Evolutionary conservation across 2,329 filamentous ascomycete species (phyloP).

Genomic region (Penicillium sp.): DNA sequence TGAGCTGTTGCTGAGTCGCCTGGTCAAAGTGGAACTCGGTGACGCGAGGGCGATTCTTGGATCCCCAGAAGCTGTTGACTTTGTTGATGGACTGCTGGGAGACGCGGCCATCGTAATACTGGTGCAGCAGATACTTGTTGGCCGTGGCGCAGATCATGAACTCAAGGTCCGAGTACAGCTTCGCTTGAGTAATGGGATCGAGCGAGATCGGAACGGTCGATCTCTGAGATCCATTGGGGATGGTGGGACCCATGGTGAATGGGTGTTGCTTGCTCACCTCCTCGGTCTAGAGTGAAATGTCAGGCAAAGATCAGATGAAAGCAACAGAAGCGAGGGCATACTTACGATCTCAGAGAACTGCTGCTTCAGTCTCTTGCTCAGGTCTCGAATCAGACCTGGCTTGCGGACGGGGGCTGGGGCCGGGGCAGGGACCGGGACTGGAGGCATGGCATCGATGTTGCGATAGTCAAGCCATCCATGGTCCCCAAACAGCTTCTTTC

Average conservation of each 20-base stretch:
- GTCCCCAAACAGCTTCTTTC: slow-evolving; percentile 44
- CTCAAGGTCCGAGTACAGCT: slow-evolving; percentile 47
- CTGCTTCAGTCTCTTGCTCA: slow-evolving; percentile 42
- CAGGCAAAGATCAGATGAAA: too few relatives aligned
- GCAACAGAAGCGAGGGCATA: slow-evolving; percentile 9
- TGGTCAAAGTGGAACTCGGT: slow-evolving; percentile 55
- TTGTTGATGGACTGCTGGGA: slow-evolving; percentile 41
- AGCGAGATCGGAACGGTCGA: slow-evolving; percentile 40
- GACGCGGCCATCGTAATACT: slow-evolving; percentile 41
- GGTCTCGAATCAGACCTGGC: slow-evolving; percentile 28
- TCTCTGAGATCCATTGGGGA: slow-evolving; percentile 8
- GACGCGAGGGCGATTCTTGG: slow-evolving; percentile 49
- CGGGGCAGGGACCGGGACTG: neutral
- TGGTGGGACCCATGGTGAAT: too few relatives aligned
- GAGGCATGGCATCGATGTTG: slow-evolving; percentile 22
- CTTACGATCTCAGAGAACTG: slow-evolving; percentile 39
- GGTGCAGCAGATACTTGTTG: slow-evolving; percentile 46
- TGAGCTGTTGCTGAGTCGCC: slow-evolving; percentile 49
- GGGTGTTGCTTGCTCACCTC: too few relatives aligned
- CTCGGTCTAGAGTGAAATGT: too few relatives aligned
- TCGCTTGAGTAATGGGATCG: slow-evolving; percentile 41
- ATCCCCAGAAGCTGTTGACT: slow-evolving; percentile 42
- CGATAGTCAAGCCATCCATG: slow-evolving; percentile 42
- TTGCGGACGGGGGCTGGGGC: neutral
- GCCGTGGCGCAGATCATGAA: slow-evolving; percentile 46